phyloP scores from a whole-genome alignment of 2,329 filamentous ascomycete genomes.

The Karstenula rhodostoma region DNA sequence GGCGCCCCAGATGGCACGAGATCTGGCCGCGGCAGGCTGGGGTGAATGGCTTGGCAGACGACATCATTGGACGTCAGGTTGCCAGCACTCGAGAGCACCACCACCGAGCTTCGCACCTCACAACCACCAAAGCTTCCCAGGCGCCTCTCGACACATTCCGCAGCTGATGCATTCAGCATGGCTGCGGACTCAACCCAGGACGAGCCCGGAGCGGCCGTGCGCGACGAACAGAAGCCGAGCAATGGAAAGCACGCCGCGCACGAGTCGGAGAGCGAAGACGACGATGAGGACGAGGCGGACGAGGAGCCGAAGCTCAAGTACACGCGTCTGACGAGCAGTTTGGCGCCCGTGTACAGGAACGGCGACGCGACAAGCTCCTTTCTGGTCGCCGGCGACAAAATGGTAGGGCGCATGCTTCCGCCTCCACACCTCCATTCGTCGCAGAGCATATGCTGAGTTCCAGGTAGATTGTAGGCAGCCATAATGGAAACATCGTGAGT shows the following conservation, averaged over 20 bases:
- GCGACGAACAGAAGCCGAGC: constrained; percentile 30
- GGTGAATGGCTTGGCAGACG: constrained; percentile 31
- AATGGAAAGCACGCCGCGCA: constrained; percentile 33
- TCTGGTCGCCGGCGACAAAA: constrained; percentile 92
- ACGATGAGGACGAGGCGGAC: constrained; percentile 84
- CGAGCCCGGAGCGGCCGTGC: constrained; percentile 53
- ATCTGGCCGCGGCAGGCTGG: neutral
- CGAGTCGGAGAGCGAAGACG: constrained; percentile 48
- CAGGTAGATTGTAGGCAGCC: constrained; percentile 83
- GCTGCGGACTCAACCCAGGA: constrained; percentile 47
- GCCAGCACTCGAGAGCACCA: constrained; percentile 22
- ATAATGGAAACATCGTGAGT: constrained; percentile 94
- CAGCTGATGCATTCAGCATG: constrained; percentile 53
- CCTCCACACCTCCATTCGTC: constrained; percentile 60
- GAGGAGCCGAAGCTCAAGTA: constrained; percentile 97
- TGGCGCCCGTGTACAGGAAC: constrained; percentile 86
- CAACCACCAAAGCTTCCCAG: constrained; percentile 27
- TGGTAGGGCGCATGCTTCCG: constrained; percentile 66
- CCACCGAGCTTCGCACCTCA: constrained; percentile 34
- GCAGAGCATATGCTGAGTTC: constrained; percentile 62
- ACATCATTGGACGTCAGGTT: constrained; percentile 37
- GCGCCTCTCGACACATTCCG: constrained; percentile 29
- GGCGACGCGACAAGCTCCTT: constrained; percentile 94
- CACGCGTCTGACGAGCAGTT: constrained; percentile 80
- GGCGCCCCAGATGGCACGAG: neutral